phyloP scores from a whole-genome alignment of 345 rosid species.

The Eucalyptus paniculata region DNA sequence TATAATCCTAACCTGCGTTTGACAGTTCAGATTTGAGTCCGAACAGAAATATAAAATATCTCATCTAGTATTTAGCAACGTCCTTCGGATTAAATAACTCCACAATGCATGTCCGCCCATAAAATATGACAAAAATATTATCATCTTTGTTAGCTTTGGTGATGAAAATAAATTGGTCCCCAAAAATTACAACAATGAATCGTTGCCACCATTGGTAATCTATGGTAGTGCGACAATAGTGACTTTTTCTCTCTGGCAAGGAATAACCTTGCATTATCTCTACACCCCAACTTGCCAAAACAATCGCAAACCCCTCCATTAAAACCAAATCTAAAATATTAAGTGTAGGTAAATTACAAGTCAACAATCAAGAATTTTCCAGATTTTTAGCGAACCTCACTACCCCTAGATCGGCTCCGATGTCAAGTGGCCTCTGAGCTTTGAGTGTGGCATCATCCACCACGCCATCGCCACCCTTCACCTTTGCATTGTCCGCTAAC shows the following conservation, averaged over 20 bases:
- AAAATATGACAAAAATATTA: too few species aligned
- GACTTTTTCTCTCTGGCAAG: neutral
- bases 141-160: neutral
- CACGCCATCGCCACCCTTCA: neutral
- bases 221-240: neutral
- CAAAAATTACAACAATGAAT: neutral
- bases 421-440: neutral
- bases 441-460: neutral
- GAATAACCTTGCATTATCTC: neutral
- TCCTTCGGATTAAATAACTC: too few species aligned
- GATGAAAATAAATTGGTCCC: neutral
- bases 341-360: neutral
- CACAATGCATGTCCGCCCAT: too few species aligned
- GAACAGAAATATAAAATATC: too few species aligned
- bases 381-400: neutral
- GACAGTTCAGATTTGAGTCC: too few species aligned
- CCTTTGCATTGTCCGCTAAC: neutral
- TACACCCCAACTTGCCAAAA: neutral
- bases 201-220: neutral
- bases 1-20: neutral
- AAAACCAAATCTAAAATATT: neutral
- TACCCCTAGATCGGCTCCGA: neutral
- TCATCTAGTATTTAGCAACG: too few species aligned
- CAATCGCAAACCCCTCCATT: neutral
- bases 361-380: neutral